These are phyloP conservation scores for Neurospora sp. DNA, from an alignment of 495 filamentous ascomycete species.

Conservation along the genomic window DNA sequence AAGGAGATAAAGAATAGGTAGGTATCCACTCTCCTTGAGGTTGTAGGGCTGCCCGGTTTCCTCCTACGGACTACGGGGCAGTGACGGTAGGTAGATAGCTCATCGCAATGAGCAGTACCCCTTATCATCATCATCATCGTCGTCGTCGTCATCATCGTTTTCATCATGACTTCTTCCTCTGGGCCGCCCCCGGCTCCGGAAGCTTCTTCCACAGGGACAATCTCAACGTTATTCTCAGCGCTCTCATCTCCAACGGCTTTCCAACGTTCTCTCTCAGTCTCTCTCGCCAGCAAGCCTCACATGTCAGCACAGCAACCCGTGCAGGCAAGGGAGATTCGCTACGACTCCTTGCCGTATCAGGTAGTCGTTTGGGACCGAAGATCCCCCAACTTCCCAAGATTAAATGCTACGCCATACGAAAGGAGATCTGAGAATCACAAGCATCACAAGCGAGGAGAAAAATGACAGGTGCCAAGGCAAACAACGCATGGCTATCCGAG, in stretches of 20 bases:
- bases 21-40: not conserved
- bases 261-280: not conserved
- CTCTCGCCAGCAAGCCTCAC: not conserved
- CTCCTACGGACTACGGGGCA: not conserved
- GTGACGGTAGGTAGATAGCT: not conserved
- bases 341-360: not conserved
- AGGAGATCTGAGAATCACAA: not conserved
- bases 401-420: not conserved
- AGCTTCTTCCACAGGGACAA: not conserved
- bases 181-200: not conserved
- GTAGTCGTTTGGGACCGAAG: not conserved
- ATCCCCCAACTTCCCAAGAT: not conserved
- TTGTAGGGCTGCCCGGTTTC: not conserved
- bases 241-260: not conserved
- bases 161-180: not conserved
- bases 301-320: not conserved
- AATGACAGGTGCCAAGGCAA: not conserved
- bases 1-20: no score
- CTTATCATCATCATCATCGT: not conserved
- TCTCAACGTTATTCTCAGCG: not conserved
- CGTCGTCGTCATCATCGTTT: not conserved
- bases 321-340: not conserved
- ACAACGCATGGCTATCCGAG: not conserved
- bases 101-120: not conserved
- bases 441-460: not conserved